These are phyloP conservation scores for Albizia julibrissin DNA, from an alignment of 306 rosid genomes.

Conservation along the genomic window DNA sequence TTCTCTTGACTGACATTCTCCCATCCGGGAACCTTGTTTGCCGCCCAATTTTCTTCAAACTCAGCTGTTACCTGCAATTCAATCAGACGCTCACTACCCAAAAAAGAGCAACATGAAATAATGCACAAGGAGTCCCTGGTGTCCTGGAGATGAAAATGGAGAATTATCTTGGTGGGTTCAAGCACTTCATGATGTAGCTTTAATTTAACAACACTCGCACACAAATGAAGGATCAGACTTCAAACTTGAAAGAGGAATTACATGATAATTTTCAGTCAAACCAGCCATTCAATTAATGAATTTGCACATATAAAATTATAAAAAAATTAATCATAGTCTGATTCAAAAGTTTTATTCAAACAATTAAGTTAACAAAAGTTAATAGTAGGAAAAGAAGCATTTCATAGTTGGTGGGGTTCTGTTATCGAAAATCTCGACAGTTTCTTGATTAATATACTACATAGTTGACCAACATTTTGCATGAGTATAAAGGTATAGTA, in stretches of 20 bases:
- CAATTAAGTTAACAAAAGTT: not conserved
- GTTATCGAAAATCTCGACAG: not conserved
- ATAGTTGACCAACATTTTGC: not conserved
- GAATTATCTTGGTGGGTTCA: not conserved
- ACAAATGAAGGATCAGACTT: conserved; percentile 8
- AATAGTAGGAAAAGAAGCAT: not conserved
- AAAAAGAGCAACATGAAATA: conserved; percentile 4
- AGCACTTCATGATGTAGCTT: not conserved
- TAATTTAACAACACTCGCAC: not conserved
- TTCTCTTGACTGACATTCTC: conserved; percentile 63
- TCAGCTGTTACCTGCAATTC: conserved; percentile 63
- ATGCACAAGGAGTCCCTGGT: not conserved
- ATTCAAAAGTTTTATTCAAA: not conserved
- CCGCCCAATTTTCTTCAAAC: conserved; percentile 85
- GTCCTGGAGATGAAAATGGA: conserved; percentile 2
- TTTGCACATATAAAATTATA: not conserved
- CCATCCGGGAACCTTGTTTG: conserved; percentile 73
- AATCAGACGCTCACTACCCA: conserved; percentile 27
- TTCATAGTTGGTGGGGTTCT: not conserved
- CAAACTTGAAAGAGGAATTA: not conserved
- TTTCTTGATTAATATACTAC: not conserved
- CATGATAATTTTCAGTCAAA: not conserved
- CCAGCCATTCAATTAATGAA: not conserved
- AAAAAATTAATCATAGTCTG: not conserved
- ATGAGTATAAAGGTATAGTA: not conserved